phyloP scores from a whole-genome alignment of 2,329 filamentous ascomycete genomes.

The Tolypocladium sp. region DNA sequence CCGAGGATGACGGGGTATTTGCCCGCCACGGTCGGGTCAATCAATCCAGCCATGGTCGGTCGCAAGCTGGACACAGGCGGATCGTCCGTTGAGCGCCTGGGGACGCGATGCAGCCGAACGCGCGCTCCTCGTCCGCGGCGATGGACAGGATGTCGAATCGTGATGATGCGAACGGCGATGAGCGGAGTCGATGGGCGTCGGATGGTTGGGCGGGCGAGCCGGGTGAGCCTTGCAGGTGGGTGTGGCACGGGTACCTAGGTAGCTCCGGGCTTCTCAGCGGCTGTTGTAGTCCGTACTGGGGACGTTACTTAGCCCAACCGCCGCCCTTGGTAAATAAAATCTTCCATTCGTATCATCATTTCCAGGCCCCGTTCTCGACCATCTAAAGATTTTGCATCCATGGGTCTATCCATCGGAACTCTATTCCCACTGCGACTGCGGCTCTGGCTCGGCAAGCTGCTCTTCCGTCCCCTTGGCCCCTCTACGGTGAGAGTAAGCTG shows the following conservation, averaged over 20 bases:
- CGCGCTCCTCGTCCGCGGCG: neutral
- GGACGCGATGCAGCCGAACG: neutral
- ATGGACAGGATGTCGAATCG: neutral
- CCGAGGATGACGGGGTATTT: conserved; percentile 57
- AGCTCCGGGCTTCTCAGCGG: no score
- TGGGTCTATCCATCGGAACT: conserved; percentile 16
- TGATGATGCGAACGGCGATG: neutral
- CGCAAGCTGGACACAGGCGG: neutral
- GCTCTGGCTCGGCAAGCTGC: conserved; percentile 15
- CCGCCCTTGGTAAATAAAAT: no score
- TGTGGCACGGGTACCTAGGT: no score
- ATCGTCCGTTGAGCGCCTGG: neutral
- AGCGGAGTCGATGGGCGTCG: neutral
- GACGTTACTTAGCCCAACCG: no score
- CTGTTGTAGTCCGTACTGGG: no score
- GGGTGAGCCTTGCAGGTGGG: no score
- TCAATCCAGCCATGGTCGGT: conserved; percentile 25
- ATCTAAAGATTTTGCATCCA: conserved; percentile 4
- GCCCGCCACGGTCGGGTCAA: conserved; percentile 51
- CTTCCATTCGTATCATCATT: no score
- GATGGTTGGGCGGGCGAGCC: no score
- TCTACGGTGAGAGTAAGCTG: conserved; percentile 13
- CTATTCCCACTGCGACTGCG: conserved; percentile 13
- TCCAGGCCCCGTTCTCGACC: neutral
- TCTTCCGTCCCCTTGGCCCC: conserved; percentile 11